These are phyloP conservation scores for Mortierella antarctica DNA, from an alignment of 192 early-diverging fungal species.

Conservation along the genomic window DNA sequence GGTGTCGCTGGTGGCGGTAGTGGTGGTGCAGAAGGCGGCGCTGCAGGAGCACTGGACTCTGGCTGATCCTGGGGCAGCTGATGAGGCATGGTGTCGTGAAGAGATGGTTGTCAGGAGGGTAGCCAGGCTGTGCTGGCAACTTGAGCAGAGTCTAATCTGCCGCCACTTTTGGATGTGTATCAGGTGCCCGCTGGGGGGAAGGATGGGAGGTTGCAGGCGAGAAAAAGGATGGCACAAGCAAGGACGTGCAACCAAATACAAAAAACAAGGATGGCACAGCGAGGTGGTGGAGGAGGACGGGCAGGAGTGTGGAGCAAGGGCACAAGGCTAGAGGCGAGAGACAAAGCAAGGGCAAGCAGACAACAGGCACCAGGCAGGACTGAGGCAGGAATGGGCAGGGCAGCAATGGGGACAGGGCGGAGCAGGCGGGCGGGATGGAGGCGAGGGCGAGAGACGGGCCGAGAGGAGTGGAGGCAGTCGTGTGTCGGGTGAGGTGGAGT, in stretches of 20 bases:
- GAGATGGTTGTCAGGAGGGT: not conserved
- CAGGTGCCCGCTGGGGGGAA: not conserved
- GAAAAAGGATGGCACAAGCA: not conserved
- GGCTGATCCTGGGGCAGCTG: slow-evolving; percentile 24
- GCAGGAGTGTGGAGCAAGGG: not conserved
- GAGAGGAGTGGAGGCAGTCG: not conserved
- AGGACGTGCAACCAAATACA: no score
- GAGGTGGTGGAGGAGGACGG: not conserved
- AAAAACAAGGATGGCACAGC: not conserved
- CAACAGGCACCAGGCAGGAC: no score
- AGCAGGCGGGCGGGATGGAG: not conserved
- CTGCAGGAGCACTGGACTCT: not conserved
- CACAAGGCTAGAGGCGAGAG: no score
- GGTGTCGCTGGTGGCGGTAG: not conserved
- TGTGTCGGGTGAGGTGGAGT: not conserved
- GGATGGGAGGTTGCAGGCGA: not conserved
- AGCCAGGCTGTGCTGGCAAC: not conserved
- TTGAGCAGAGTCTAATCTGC: not conserved
- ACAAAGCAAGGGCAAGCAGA: no score
- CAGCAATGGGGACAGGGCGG: not conserved
- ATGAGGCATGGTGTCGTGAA: slow-evolving; percentile 11
- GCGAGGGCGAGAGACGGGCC: not conserved
- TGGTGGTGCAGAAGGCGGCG: not conserved
- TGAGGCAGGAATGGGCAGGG: no score
- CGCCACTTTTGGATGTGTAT: not conserved